Evolutionary conservation across 169 alveolate genomes (phyloP), one percentile per base, ranked within the genome.

Genomic region (Plasmodium cynomolgi): DNA sequence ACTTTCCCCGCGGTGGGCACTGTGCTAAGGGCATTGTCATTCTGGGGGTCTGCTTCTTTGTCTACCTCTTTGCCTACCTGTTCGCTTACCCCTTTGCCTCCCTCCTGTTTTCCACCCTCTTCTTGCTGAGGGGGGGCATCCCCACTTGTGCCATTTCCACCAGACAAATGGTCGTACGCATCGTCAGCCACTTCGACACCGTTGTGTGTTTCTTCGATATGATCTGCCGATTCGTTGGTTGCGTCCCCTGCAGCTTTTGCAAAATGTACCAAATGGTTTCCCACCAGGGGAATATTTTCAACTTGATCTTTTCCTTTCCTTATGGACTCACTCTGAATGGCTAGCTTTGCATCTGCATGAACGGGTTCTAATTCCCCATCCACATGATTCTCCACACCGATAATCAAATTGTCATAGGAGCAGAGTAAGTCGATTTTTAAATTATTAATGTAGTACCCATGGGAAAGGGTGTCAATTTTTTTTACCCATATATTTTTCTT

Each of bases 371-470:
- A 9, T 26, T 68, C 33, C 33, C 62, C 47, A 0, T 33, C 68
- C 6, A 34, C 68, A 0, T 47, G 74, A 31, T 88, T 88, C 56
- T 88, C 94, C 50, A 88, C 94, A 5, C 94, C 94, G 33, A 88
- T 88, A 41, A 88, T 88, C 81, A 88, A 77, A 62, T 88, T 88
- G 20, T 88, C 90, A 33, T 88, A 88, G 68, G 94, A 88, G 13
- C 90, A 58, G 2, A 79, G 37, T 1, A 88, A 39, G 33, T 80
- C 50, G 3, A 88, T 80, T 88, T 80, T 54, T 20, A 88, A 37
- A 88, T 88, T 88, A n/a, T 88, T 88, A 3, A 88, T 80, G 72
- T 88, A 88, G 50, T 79, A 88, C 0, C 94, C 94, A 56, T 88
- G 94, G 33, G 94, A 54, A 3, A 34, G n/a, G 5, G 44, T 50